These are phyloP conservation scores for Licmophora abbreviata DNA, from an alignment of 108 stramenopile species.

Conservation along the genomic window DNA sequence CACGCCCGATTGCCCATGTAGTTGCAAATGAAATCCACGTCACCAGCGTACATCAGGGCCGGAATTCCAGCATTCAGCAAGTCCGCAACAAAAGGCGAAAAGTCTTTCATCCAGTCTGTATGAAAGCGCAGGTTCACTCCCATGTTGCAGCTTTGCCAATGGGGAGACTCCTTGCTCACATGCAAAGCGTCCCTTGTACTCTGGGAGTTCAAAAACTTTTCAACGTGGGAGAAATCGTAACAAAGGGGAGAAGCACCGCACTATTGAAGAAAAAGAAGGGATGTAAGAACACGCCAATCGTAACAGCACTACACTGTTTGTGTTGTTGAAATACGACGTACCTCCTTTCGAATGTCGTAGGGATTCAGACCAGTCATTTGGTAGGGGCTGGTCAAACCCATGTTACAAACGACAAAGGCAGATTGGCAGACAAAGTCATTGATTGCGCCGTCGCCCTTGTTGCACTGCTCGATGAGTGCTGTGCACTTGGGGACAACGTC, in stretches of 20 bases:
- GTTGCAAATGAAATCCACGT: constrained; percentile 97
- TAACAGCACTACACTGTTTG: too few species aligned
- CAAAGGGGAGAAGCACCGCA: constrained; percentile 82
- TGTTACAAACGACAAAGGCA: constrained; percentile 73
- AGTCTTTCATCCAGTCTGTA: constrained; percentile 91
- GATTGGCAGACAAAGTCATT: constrained; percentile 69
- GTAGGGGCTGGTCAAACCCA: constrained; percentile 77
- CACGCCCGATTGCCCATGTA: constrained; percentile 93
- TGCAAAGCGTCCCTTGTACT: constrained; percentile 73
- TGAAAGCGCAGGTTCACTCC: constrained; percentile 84
- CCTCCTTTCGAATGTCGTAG: constrained; percentile 91
- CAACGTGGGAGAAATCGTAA: constrained; percentile 88
- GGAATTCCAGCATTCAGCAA: constrained; percentile 78
- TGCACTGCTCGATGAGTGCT: constrained; percentile 74
- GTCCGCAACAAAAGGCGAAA: constrained; percentile 66
- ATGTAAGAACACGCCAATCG: too few species aligned
- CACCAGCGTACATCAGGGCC: constrained; percentile 93
- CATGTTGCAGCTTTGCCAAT: constrained; percentile 77
- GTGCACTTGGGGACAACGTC: constrained; percentile 65
- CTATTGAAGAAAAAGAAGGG: too few species aligned
- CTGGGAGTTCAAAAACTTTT: constrained; percentile 73
- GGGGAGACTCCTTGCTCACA: constrained; percentile 45
- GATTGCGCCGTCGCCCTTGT: constrained; percentile 43
- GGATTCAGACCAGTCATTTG: constrained; percentile 86
- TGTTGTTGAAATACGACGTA: too few species aligned